Evolutionary conservation across 257 asterid genomes (phyloP), one percentile per base, ranked within the genome.

Genomic region (Solanum rostratum): DNA sequence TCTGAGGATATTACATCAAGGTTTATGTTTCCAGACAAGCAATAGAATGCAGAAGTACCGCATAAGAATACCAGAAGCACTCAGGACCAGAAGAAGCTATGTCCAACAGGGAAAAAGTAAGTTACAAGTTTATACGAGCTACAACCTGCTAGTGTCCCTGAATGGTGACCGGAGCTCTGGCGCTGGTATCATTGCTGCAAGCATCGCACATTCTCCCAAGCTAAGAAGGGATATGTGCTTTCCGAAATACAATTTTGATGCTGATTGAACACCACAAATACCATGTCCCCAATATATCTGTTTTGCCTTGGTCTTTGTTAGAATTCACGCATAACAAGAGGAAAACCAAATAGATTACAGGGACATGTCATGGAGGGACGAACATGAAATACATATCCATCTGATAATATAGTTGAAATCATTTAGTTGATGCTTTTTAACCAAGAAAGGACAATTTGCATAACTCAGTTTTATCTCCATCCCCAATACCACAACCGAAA

Each of bases 261-360:
- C 89, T 10, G 87, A 83, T 70, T 82, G 83, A 70, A 88, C 70
- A 66, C 88, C 91, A 24, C 83, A 88, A 60, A 88, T 79, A 57
- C 91, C 89, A 83, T 88, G 89, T 70, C 89, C 91, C 89, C 87
- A 88, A 76, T 86, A 88, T 59, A 86, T 86, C 88, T 82, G 84
- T 45, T 50, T 59, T 74, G 76, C 55, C 80, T 24, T 7, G 46
- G 18, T 10, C 37, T 46, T 46, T 71, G 68, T 84, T 12, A 63
- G 53, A 81, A 43, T 59, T 73, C 57, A 73, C 6, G 4, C 80
- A 45, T 45, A 45, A 22, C 59, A 24, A 22, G 19, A 45, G 2
- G 22, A 74, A 74, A 74, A 74, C 14, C 59, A 74, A 45, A 74
- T 74, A 74, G 41, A 45, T 46, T 24, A 24, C 81, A 74, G 39